A percentile compares a stretch with the other conserved stretches of the same genome.
These are phyloP conservation scores for Gloeophyllum trabeum DNA, from an alignment of 768 basidiomycete species.

Conservation along the genomic window DNA sequence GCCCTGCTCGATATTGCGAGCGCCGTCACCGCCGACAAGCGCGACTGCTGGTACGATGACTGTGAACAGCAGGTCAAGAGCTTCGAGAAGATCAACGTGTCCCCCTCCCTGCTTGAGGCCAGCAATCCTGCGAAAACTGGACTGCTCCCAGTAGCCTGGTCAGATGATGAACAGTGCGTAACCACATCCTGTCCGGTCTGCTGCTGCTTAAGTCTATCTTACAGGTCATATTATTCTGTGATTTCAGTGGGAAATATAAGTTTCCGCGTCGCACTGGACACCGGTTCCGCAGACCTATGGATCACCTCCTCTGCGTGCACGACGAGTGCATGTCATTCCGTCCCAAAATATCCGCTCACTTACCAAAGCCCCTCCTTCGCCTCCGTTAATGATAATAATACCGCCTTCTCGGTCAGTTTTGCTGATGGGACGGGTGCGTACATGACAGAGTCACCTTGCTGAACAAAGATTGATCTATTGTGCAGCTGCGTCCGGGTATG, in stretches of 20 bases:
- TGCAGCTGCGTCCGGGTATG: constrained; percentile 56
- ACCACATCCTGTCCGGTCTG: no score
- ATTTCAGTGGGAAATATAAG: constrained; percentile 49
- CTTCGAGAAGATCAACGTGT: no score
- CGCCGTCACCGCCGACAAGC: no score
- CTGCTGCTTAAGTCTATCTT: no score
- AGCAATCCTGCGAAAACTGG: no score
- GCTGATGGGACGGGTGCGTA: constrained; percentile 58
- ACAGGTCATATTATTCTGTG: constrained; percentile 58
- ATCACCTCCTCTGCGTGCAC: constrained; percentile 52
- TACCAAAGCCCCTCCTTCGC: constrained; percentile 59
- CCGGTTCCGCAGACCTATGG: constrained; percentile 68
- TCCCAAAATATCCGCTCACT: constrained; percentile 61
- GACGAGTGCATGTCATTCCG: constrained; percentile 36
- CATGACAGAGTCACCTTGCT: background rate
- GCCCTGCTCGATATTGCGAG: no score
- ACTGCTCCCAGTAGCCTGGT: background rate
- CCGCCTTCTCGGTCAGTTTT: constrained; percentile 48
- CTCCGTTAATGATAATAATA: constrained; percentile 48
- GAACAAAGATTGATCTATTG: background rate
- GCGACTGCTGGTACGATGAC: no score
- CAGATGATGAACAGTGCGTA: background rate
- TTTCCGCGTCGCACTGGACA: constrained; percentile 65
- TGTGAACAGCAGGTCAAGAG: no score
- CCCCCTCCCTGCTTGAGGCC: no score